These are phyloP conservation scores for Proliferodiscus dingleyae DNA, from an alignment of 2,329 filamentous ascomycete species.

Conservation along the genomic window DNA sequence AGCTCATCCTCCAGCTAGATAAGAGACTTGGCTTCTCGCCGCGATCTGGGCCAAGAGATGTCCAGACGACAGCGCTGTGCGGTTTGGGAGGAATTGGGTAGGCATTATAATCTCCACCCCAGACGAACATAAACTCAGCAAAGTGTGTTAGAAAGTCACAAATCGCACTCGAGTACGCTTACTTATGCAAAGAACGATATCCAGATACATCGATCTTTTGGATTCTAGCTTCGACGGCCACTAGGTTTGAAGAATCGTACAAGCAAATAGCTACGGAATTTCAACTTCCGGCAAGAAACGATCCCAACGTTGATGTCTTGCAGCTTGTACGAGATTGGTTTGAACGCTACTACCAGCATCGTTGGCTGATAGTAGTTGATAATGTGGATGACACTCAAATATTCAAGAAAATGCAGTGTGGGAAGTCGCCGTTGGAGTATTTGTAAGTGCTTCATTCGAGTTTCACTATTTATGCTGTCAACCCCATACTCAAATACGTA, in stretches of 20 bases:
- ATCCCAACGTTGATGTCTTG: constrained; percentile 12
- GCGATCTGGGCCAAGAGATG: not conserved
- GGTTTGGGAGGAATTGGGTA: constrained; percentile 11
- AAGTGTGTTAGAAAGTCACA: constrained; percentile 14
- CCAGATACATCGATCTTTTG: constrained; percentile 13
- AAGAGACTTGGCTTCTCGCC: not conserved
- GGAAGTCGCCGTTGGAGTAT: not conserved
- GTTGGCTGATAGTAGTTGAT: constrained; percentile 17
- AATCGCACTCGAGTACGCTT: constrained; percentile 12
- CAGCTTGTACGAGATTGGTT: constrained; percentile 15
- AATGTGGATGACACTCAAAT: constrained; percentile 14
- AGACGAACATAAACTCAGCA: not conserved
- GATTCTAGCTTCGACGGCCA: constrained; percentile 7
- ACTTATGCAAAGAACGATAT: not conserved
- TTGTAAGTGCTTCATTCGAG: not conserved
- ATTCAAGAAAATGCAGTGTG: not conserved
- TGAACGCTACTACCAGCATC: not conserved
- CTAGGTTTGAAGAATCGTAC: constrained; percentile 13
- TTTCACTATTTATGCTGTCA: not conserved
- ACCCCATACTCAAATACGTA: not conserved
- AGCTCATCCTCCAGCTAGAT: not conserved
- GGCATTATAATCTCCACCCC: not conserved
- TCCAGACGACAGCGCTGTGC: constrained; percentile 1
- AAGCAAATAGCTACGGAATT: constrained; percentile 9
- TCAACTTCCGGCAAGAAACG: constrained; percentile 7